Percentiles rank a stretch among this genome's conserved stretches.
Conservation (phyloP, 345 rosid genomes). For the Geranium brycei region DNA sequence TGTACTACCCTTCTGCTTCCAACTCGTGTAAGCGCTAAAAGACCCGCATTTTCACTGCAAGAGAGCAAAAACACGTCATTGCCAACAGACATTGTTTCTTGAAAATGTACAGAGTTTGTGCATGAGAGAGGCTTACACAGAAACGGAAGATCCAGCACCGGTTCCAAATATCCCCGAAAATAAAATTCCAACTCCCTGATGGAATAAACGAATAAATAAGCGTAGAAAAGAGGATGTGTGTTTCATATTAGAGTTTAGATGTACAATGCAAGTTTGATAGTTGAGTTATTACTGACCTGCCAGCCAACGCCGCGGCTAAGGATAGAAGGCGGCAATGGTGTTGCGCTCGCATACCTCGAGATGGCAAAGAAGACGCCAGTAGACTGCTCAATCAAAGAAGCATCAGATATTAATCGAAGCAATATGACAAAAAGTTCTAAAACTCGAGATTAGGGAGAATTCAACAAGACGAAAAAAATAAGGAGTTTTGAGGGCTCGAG, state of each 20-base stretch:
- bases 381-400: slow-evolving; percentile 38
- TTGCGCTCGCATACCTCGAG: slow-evolving; percentile 82
- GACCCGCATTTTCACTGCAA: slow-evolving; percentile 78
- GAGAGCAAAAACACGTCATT: not conserved
- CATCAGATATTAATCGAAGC: too few relatives aligned
- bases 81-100: not conserved
- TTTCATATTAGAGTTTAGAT: too few relatives aligned
- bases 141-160: slow-evolving; percentile 74
- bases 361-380: slow-evolving; percentile 80
- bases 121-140: slow-evolving; percentile 46
- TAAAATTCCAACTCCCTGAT: slow-evolving; percentile 83
- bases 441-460: too few relatives aligned
- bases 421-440: too few relatives aligned
- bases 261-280: too few relatives aligned
- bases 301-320: slow-evolving; percentile 96
- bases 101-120: not conserved
- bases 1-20: slow-evolving; percentile 94
- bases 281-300: slow-evolving; percentile 46
- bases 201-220: slow-evolving; percentile 1
- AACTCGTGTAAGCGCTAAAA: slow-evolving; percentile 72
- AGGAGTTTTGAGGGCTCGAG: too few relatives aligned
- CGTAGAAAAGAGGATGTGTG: not conserved
- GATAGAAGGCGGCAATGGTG: slow-evolving; percentile 85
- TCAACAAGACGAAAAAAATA: too few relatives aligned
- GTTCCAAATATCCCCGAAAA: slow-evolving; percentile 91